Evolutionary conservation across 768 basidiomycete genomes (phyloP).

Genomic region (Boletus sp.): DNA sequence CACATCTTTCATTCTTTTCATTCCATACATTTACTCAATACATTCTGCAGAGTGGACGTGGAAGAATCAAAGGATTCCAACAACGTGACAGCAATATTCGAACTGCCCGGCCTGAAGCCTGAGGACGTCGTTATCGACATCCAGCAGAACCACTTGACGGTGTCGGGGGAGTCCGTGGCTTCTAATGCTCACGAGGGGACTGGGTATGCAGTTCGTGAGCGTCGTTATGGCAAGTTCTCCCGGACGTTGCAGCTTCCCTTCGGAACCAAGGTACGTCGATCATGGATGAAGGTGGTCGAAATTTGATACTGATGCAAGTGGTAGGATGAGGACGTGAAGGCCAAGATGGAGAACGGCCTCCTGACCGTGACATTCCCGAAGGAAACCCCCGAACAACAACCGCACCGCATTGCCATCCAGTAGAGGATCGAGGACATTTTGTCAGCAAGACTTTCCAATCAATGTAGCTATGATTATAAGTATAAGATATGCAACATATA

Average conservation of each 20-base stretch:
- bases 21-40: not conserved
- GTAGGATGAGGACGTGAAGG: constrained; percentile 44
- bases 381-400: constrained; percentile 35
- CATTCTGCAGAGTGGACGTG: not conserved
- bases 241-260: not conserved
- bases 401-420: constrained; percentile 38
- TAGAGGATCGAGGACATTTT: not conserved
- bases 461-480: too few species aligned
- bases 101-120: not conserved
- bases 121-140: not conserved
- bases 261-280: not conserved
- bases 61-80: not conserved
- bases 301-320: not conserved
- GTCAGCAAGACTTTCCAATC: too few species aligned
- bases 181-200: not conserved
- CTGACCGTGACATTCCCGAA: constrained; percentile 47
- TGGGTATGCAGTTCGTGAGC: not conserved
- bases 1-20: not conserved
- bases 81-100: not conserved
- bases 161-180: not conserved
- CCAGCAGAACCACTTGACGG: not conserved
- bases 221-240: not conserved
- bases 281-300: too few species aligned
- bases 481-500: too few species aligned
- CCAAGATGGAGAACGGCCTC: constrained; percentile 45